Base-by-base conservation (phyloP, 106 monocot genomes). In the Acanthochlamys bracteata region DNA sequence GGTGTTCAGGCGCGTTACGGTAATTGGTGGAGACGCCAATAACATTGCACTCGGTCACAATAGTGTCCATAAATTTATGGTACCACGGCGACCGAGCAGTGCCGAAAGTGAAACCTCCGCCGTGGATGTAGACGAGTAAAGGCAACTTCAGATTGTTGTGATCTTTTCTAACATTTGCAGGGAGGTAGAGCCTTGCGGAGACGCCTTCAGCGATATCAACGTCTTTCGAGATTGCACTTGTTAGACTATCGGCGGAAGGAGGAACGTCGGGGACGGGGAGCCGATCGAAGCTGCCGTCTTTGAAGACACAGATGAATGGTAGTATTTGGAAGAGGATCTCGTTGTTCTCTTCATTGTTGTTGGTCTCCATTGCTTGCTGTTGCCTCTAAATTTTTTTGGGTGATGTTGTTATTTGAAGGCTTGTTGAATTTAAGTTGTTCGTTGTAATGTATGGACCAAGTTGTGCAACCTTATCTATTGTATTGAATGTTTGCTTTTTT, bases 11-110 rank as follows among this genome's bases (percentile, higher is more conserved):
- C 1, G 64, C 73, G 14, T 25, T 68, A 26, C 73, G 79, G 69
- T 79, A 79, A 25, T 73, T 41, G 26, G 73, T 57, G 70, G 79
- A 79, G 33, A 79, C 70, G 69, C 24, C 39, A 19, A 78, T 6
- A 57, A 68, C 49, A 7, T 57, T 17, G 24, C 63, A 67, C 20
- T 54, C 17, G 57, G 57, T 4, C 16, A 42, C 21, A 39, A 78
- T 39, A 63, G 67, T n/a, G 72, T 67, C 61, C 61, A 72, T 61
- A 41, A 43, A 67, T 14, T 6, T 16, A 66, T 80, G 74, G 62
- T 74, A 74, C 17, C 7, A 2, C 3, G 70, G 25, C 40, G 58
- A 54, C 33, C 19, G 51, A 42, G 79, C 58, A 59, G 58, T 24
- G 10, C 27, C 25, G 56, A 19, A 26, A 24, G 43, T 42, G 72